Base-by-base conservation (phyloP, 2,329 filamentous ascomycete species). In the Neonectria magnoliae region DNA sequence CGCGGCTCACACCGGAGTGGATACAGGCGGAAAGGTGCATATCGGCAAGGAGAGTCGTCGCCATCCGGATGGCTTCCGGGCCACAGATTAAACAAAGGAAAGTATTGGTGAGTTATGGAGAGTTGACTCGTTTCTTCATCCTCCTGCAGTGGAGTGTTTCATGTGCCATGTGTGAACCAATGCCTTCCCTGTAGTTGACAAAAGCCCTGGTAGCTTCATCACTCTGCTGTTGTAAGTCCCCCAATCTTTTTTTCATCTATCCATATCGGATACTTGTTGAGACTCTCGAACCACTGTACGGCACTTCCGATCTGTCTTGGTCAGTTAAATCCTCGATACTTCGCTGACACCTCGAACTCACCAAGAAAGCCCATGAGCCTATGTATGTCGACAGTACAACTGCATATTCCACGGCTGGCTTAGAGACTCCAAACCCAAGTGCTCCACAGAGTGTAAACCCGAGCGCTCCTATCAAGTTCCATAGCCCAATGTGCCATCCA, bases 401-500 rank as follows among this genome's bases (percentile, higher is more conserved):
- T 47, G 86, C 81, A 67, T 86, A 86, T 55, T 66, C 66, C 44
- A 73, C 64, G 13, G 53, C 68, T 11, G 63, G 77, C 58, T 80
- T 76, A 25, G 73, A 77, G 8, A 73, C 75, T 11, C 77, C 85
- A 58, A 84, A 87, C 0, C 86, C 87, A 31, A 89, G 72, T 2
- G 83, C 86, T n/a, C 86, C 87, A 64, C 85, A 88, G 0, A 88
- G 78, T 5, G 87, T 90, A 72, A 91, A 91, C 0, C 89, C 89
- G 25, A 91, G 71, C 2, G 85, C 85, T 1, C 90, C 90, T 20
- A 91, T 78, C 2, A 90, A 75, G 69, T 91, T 91, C 88, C 88
- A 91, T 9, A 85, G 76, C 0, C 88, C 89, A 68, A 92, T 85
- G 75, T 91, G 88, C 90, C 89, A 91, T 4, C 89, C 89, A 1